phyloP scores from a whole-genome alignment of 2,329 filamentous ascomycete species.

The Diplodia intermedia region DNA sequence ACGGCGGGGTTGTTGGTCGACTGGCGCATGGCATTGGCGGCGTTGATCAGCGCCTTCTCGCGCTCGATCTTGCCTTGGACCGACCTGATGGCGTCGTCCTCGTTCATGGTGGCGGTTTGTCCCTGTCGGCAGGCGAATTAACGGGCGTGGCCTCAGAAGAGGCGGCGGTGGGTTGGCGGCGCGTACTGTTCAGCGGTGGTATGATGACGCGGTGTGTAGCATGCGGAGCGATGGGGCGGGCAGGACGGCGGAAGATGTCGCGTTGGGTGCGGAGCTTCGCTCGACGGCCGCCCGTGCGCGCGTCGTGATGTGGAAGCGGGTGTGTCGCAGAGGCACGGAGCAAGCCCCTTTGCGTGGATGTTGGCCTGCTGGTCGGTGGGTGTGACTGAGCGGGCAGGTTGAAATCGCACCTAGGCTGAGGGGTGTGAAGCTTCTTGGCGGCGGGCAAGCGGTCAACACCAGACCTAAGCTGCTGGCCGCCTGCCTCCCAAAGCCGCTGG shows the following conservation, averaged over 20 bases:
- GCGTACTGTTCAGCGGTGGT: slow-evolving; percentile 31
- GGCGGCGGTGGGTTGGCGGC: slow-evolving; percentile 21
- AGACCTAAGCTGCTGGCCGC: neutral
- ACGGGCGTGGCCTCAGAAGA: slow-evolving; percentile 8
- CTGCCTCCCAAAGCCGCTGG: slow-evolving; percentile 3
- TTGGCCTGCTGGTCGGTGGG: slow-evolving; percentile 18
- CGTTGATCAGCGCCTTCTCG: slow-evolving; percentile 93
- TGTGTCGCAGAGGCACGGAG: slow-evolving; percentile 22
- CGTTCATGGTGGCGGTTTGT: slow-evolving; percentile 58
- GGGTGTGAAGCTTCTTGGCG: neutral
- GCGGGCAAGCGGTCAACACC: slow-evolving; percentile 15
- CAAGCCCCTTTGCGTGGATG: slow-evolving; percentile 22
- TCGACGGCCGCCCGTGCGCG: slow-evolving; percentile 31
- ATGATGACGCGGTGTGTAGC: slow-evolving; percentile 31
- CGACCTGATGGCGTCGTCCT: slow-evolving; percentile 71
- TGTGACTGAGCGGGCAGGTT: slow-evolving; percentile 24
- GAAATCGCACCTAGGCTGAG: slow-evolving; percentile 25
- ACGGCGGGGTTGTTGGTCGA: slow-evolving; percentile 94
- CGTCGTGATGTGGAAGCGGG: slow-evolving; percentile 23
- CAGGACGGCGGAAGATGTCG: slow-evolving; percentile 5
- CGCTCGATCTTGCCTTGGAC: slow-evolving; percentile 98
- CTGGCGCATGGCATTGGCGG: slow-evolving; percentile 92
- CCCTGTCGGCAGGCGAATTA: slow-evolving; percentile 12
- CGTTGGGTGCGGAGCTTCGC: slow-evolving; percentile 22
- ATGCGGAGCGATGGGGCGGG: slow-evolving; percentile 25